Base-by-base conservation (phyloP, 2,329 filamentous ascomycete genomes). In the Domatiomyces catenatus region DNA sequence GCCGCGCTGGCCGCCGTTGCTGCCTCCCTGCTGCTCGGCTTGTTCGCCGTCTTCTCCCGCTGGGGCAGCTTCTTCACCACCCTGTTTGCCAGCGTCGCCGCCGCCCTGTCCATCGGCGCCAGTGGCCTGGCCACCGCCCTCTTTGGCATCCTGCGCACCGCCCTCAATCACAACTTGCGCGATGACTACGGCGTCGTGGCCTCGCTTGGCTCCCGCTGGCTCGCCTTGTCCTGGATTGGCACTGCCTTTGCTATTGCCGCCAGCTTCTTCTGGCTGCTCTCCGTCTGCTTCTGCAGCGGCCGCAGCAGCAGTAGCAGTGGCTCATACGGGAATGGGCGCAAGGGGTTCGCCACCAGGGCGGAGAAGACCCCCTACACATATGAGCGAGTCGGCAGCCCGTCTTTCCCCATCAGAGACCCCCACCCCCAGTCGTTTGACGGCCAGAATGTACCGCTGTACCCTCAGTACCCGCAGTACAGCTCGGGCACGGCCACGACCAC, bases 191-290 rank as follows among this genome's bases (percentile, higher is more conserved):
- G 83, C 54, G 82, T 90, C 59, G 67, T 76, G 4, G 78, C 80
- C 48, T 67, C 64, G 48, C 69, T 93, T 64, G 84, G 88, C 69
- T 77, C 66, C 26, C 71, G 73, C 52, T 90, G 84, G 70, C 79
- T 92, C 50, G 75, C 75, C 36, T 70, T 80, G 18, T 78, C 84
- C 60, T 95, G 89, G 86, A 73, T 96, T 53, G 82, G 81, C 44
- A 82, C 83, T 42, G 84, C 78, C 24, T 88, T 93, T 64, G 82
- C 83, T 54, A 64, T 92, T 32, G 85, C 67, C 43, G 83, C 84
- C 6, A 79, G 78, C 56, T 69, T 94, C 64, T 95, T 96, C 82
- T 96, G 92, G 90, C 71, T 89, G 63, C 79, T 93, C 66, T 86
- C 81, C 67, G 77, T 84, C 62, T 96, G 90, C 82, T 96, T 89